Percentiles rank a stretch among this genome's conserved stretches.
Evolutionary conservation across 768 basidiomycete species (phyloP).

Genomic region (Podaxis carcinomalis): DNA sequence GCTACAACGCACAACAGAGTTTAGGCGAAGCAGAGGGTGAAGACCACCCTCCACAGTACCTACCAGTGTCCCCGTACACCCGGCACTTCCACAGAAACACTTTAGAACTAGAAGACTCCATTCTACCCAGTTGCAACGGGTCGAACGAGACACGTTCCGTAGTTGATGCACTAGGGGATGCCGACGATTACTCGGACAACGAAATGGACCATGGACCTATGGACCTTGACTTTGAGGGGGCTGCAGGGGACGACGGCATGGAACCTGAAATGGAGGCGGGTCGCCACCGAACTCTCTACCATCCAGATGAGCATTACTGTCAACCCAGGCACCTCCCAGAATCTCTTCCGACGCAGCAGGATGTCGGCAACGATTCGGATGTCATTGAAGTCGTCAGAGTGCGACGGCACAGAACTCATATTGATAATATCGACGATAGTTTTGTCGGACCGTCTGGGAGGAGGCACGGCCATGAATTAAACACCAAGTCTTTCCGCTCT

Average conservation of each 20-base stretch:
- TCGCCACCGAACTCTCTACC: not conserved
- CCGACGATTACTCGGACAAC: slow-evolving; percentile 19
- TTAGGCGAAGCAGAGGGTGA: slow-evolving; percentile 15
- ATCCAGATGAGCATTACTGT: slow-evolving; percentile 11
- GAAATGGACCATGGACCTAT: slow-evolving; percentile 20
- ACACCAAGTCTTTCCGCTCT: slow-evolving; percentile 25
- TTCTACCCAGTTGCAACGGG: slow-evolving; percentile 15
- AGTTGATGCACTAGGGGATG: slow-evolving; percentile 25
- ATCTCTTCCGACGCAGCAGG: slow-evolving; percentile 12
- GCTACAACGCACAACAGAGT: slow-evolving; percentile 44
- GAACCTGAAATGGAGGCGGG: not conserved
- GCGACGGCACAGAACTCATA: slow-evolving; percentile 28
- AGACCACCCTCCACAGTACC: slow-evolving; percentile 10
- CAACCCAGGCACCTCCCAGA: slow-evolving; percentile 13
- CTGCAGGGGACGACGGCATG: slow-evolving; percentile 14
- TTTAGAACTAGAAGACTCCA: slow-evolving; percentile 6
- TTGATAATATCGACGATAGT: slow-evolving; percentile 16
- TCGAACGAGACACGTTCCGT: slow-evolving; percentile 22
- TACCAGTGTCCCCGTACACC: slow-evolving; percentile 10
- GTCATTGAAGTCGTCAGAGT: slow-evolving; percentile 61
- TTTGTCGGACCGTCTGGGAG: not conserved
- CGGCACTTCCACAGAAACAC: slow-evolving; percentile 11
- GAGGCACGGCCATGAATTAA: not conserved
- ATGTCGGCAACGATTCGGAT: slow-evolving; percentile 44
- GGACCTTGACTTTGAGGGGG: slow-evolving; percentile 21